Evolutionary conservation across 2,329 filamentous ascomycete genomes (phyloP).

Genomic region (Alternaria triticina): DNA sequence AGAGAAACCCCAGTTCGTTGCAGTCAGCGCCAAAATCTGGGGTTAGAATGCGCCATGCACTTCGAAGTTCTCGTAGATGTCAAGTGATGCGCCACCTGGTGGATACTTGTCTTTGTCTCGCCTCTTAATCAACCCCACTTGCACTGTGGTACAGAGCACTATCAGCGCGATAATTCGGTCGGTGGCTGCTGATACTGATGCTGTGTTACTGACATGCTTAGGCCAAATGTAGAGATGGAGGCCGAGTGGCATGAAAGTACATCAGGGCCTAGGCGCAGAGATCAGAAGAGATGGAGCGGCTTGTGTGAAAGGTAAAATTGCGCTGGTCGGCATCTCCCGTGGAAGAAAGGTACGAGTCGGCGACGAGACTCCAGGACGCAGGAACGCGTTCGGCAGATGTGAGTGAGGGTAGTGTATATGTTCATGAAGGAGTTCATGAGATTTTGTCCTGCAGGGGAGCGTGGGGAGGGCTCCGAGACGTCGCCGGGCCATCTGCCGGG

Average conservation of each 20-base stretch:
- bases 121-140: background rate
- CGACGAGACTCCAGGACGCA: background rate
- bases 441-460: background rate
- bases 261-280: background rate
- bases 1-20: background rate
- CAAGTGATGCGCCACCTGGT: background rate
- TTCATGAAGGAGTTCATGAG: background rate
- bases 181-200: background rate
- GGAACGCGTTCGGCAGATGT: background rate
- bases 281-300: background rate
- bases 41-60: background rate
- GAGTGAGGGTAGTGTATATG: background rate
- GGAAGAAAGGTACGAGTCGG: background rate
- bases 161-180: background rate
- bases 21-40: background rate
- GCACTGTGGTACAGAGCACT: background rate
- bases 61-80: background rate
- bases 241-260: background rate
- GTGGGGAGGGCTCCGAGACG: background rate
- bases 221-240: background rate
- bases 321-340: background rate
- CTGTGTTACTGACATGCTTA: background rate
- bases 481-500: background rate
- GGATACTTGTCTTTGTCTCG: background rate
- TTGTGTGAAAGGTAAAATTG: background rate